A percentile compares a stretch with the other conserved stretches of the same genome.
Evolutionary conservation across 192 early-diverging fungal genomes (phyloP).

Genomic region (Rhizoclosmatium sp.): DNA sequence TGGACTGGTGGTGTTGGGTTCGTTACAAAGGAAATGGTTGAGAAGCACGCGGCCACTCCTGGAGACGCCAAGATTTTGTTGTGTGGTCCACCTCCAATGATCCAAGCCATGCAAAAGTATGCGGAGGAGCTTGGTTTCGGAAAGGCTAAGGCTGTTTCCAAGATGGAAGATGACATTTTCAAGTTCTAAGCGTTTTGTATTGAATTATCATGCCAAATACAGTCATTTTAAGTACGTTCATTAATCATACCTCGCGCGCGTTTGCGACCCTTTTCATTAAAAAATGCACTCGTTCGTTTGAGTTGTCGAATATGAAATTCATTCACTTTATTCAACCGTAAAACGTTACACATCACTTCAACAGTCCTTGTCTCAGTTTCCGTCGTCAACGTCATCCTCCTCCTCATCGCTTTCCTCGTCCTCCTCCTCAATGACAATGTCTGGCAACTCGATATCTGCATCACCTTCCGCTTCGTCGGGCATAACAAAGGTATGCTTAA

Average conservation of each 20-base stretch:
- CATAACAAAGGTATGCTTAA: background rate
- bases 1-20: slow-evolving; percentile 91
- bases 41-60: slow-evolving; percentile 72
- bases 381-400: slow-evolving; percentile 6
- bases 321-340: too few species aligned
- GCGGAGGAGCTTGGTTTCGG: slow-evolving; percentile 81
- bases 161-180: slow-evolving; percentile 86
- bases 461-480: slow-evolving; percentile 1
- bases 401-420: slow-evolving; percentile 20
- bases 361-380: too few species aligned
- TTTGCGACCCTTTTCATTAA: too few species aligned
- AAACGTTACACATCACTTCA: too few species aligned
- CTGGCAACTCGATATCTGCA: slow-evolving; percentile 16
- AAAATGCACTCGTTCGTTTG: too few species aligned
- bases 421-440: slow-evolving; percentile 19
- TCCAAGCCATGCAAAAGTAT: slow-evolving; percentile 76
- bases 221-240: too few species aligned
- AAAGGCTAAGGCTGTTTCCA: slow-evolving; percentile 73
- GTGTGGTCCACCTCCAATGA: slow-evolving; percentile 91
- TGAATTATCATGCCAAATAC: background rate
- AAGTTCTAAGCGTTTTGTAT: slow-evolving; percentile 70
- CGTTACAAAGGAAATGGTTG: slow-evolving; percentile 85
- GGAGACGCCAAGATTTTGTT: slow-evolving; percentile 86
- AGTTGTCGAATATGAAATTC: too few species aligned
- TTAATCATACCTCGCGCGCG: too few species aligned